phyloP scores from a whole-genome alignment of 202 grass and related monocot genomes.

The Miscanthus sacchariflorus region DNA sequence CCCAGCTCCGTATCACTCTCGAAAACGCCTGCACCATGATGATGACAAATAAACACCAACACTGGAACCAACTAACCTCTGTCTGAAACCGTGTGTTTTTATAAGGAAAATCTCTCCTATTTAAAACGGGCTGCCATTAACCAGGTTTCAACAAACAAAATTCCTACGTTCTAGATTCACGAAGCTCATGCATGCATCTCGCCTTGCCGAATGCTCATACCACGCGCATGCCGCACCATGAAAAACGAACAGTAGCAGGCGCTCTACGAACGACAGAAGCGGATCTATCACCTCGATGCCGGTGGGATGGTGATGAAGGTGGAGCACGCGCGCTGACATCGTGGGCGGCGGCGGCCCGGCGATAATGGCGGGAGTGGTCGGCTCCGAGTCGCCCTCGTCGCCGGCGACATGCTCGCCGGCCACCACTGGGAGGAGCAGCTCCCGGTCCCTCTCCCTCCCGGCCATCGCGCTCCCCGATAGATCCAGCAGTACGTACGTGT shows the following conservation, averaged over 20 bases:
- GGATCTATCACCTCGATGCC: slow-evolving; percentile 38
- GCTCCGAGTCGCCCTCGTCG: slow-evolving; percentile 3
- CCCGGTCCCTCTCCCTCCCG: slow-evolving; percentile 48
- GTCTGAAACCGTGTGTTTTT: background rate
- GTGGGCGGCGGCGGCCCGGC: background rate
- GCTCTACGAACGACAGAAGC: background rate
- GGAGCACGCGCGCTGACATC: background rate
- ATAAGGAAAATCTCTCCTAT: background rate
- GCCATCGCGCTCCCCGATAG: slow-evolving; percentile 3
- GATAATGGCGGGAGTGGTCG: background rate
- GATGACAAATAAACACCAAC: background rate
- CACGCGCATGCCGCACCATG: too few species aligned
- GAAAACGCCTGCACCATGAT: slow-evolving; percentile 58
- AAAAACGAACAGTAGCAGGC: too few species aligned
- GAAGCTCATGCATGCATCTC: too few species aligned
- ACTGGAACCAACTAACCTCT: background rate
- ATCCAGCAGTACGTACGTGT: background rate
- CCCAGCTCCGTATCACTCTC: slow-evolving; percentile 77
- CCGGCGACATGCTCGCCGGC: background rate
- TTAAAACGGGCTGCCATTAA: too few species aligned
- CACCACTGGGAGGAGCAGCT: slow-evolving; percentile 49
- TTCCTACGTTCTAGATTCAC: too few species aligned
- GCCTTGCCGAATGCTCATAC: too few species aligned
- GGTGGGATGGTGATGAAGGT: slow-evolving; percentile 41
- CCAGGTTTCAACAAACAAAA: too few species aligned